Percentiles rank a stretch among this genome's conserved stretches.
Evolutionary conservation across 1,284 basidiomycete species (phyloP).

Genomic region (Apiotrichum akiyoshidainum): DNA sequence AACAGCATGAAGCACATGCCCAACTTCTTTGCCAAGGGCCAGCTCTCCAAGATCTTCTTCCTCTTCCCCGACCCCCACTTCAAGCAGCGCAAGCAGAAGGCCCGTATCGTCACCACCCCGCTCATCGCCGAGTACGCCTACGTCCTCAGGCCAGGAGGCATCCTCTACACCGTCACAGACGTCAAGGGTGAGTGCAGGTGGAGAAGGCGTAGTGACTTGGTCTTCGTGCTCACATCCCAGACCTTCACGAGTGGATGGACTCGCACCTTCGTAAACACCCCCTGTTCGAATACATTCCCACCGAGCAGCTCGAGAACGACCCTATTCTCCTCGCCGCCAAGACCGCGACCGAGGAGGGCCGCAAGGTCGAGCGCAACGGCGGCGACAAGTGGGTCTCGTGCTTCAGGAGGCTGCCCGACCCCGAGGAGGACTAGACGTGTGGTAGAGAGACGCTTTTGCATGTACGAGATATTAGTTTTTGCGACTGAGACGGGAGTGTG

Average conservation of each 20-base stretch:
- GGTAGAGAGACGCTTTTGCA: neutral
- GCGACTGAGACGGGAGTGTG: too few relatives aligned
- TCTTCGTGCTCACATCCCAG: slow-evolving; percentile 41
- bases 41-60: slow-evolving; percentile 92
- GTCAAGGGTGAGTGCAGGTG: slow-evolving; percentile 58
- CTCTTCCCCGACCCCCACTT: slow-evolving; percentile 99
- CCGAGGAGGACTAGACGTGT: slow-evolving; percentile 19
- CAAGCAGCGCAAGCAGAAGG: slow-evolving; percentile 97
- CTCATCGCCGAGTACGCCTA: slow-evolving; percentile 90
- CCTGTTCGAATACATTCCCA: slow-evolving; percentile 75
- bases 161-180: slow-evolving; percentile 97
- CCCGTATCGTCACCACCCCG: slow-evolving; percentile 87
- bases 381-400: slow-evolving; percentile 69
- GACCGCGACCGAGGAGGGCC: slow-evolving; percentile 89
- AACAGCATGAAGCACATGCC: slow-evolving; percentile 99
- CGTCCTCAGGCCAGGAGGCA: slow-evolving; percentile 82
- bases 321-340: slow-evolving; percentile 75
- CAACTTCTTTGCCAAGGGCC: slow-evolving; percentile 90
- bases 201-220: neutral
- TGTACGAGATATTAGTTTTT: slow-evolving; percentile 1
- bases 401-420: slow-evolving; percentile 38
- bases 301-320: slow-evolving; percentile 63
- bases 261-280: slow-evolving; percentile 80
- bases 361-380: slow-evolving; percentile 88
- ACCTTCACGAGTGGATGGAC: slow-evolving; percentile 95